phyloP scores from a whole-genome alignment of 805 yeast species.

The Nakazawaea wyomingensis region DNA sequence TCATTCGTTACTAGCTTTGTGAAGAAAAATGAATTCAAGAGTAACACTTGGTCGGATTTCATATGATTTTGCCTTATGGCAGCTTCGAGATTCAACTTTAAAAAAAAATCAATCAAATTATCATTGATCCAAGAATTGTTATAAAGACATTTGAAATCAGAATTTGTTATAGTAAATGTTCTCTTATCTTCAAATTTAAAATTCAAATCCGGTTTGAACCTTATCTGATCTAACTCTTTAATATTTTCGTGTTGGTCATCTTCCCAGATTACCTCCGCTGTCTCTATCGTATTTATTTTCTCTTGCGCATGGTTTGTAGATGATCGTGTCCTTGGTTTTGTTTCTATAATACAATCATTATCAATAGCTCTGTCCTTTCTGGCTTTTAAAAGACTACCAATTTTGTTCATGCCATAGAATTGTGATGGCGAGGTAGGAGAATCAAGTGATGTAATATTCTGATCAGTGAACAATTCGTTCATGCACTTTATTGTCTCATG shows the following conservation, averaged over 20 bases:
- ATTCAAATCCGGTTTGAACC: slow-evolving; percentile 32
- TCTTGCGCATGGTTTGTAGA: neutral
- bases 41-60: slow-evolving; percentile 32
- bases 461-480: neutral
- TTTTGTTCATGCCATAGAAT: neutral
- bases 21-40: slow-evolving; percentile 83
- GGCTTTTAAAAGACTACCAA: neutral
- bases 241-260: slow-evolving; percentile 23
- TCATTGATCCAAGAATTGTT: slow-evolving; percentile 90
- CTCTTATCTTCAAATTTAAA: slow-evolving; percentile 51
- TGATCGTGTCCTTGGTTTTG: slow-evolving; percentile 4
- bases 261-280: slow-evolving; percentile 1
- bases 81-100: slow-evolving; percentile 48
- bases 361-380: neutral
- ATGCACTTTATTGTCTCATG: neutral
- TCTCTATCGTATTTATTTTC: neutral
- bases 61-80: slow-evolving; percentile 19
- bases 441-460: too few species aligned
- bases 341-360: neutral
- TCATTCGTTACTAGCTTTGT: slow-evolving; percentile 44
- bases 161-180: slow-evolving; percentile 50
- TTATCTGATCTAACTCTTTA: slow-evolving; percentile 24
- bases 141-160: slow-evolving; percentile 75
- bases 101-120: slow-evolving; percentile 77
- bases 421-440: neutral